phyloP scores from a whole-genome alignment of 345 rosid genomes.

The Gossypium raimondii region DNA sequence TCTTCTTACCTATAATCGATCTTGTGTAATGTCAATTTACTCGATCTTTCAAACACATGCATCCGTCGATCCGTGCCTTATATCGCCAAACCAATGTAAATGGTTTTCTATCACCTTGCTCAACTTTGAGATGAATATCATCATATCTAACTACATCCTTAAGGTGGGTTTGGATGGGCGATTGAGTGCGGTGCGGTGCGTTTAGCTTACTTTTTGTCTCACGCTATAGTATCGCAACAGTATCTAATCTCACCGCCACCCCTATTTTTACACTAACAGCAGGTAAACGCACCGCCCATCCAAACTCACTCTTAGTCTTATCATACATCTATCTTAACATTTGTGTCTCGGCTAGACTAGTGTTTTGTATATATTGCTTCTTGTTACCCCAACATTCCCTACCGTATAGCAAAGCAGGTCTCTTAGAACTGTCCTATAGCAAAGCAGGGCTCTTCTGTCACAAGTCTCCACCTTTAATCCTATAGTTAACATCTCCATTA shows the following conservation, averaged over 20 bases:
- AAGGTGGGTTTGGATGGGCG: no score
- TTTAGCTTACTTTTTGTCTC: no score
- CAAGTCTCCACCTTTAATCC: background rate
- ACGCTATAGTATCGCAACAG: no score
- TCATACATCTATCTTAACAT: background rate
- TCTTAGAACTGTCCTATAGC: background rate
- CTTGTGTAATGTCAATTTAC: background rate
- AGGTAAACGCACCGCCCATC: no score
- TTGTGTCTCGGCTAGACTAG: background rate
- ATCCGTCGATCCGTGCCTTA: background rate
- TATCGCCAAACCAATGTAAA: background rate
- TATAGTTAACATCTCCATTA: background rate
- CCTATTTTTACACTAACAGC: no score
- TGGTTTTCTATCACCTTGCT: background rate
- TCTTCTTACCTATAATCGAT: background rate
- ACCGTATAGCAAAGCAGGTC: background rate
- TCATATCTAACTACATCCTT: background rate
- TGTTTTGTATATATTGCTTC: background rate
- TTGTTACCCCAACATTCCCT: background rate
- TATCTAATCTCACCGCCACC: no score
- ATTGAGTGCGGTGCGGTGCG: no score
- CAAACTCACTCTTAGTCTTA: no score
- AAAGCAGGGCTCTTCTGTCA: no score
- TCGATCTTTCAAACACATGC: background rate
- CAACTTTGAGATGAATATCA: background rate